phyloP scores from a whole-genome alignment of 208 protist species.

The Wallacemonas sp. region DNA sequence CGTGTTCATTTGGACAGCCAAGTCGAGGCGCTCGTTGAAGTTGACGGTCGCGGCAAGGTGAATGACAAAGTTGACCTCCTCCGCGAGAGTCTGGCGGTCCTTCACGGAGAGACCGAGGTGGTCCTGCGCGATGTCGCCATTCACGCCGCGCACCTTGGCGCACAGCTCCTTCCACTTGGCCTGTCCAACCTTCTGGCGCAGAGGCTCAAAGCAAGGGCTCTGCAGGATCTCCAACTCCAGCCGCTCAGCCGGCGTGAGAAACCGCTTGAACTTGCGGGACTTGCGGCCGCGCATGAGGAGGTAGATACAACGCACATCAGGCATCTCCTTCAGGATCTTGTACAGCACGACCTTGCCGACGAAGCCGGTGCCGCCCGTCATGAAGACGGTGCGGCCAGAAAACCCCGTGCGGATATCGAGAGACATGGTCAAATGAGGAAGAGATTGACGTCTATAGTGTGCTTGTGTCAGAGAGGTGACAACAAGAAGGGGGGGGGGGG shows the following conservation, averaged over 20 bases:
- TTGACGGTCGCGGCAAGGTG: constrained; percentile 90
- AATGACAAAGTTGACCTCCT: constrained; percentile 67
- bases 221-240: constrained; percentile 75
- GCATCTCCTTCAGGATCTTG: constrained; percentile 80
- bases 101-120: constrained; percentile 61
- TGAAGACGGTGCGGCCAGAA: constrained; percentile 62
- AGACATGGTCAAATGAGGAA: constrained; percentile 37
- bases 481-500: constrained; percentile 11
- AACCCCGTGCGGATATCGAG: constrained; percentile 68
- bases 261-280: constrained; percentile 60
- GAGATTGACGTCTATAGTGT: no score
- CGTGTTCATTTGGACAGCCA: constrained; percentile 83
- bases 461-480: constrained; percentile 4
- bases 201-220: constrained; percentile 75
- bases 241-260: constrained; percentile 64
- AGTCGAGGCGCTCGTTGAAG: constrained; percentile 79
- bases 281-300: constrained; percentile 81
- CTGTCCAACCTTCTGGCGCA: constrained; percentile 55
- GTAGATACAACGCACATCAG: constrained; percentile 72
- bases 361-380: constrained; percentile 86
- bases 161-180: constrained; percentile 49
- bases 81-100: constrained; percentile 42
- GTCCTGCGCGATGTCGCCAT: constrained; percentile 75
- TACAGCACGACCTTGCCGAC: constrained; percentile 86
- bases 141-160: constrained; percentile 53